These are phyloP conservation scores for Amylocarpus encephaloides DNA, from an alignment of 2,329 filamentous ascomycete genomes.

Conservation along the genomic window DNA sequence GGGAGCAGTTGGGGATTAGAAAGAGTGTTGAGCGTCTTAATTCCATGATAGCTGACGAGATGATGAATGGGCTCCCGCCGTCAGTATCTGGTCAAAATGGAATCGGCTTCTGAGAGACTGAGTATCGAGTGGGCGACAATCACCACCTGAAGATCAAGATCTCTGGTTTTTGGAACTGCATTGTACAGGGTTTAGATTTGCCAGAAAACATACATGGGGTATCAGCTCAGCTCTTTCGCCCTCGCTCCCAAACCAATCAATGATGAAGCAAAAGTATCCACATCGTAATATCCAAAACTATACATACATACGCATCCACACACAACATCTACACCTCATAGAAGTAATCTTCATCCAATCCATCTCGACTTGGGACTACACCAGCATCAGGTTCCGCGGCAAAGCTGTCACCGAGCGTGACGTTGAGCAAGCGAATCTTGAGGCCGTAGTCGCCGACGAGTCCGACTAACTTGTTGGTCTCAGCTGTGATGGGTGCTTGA, in stretches of 20 bases:
- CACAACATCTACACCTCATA: slow-evolving; percentile 46
- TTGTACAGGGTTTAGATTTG: not conserved
- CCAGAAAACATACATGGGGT: not conserved
- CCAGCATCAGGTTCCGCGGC: slow-evolving; percentile 58
- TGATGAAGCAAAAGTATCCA: not conserved
- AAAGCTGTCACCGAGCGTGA: slow-evolving; percentile 73
- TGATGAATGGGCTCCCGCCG: no score
- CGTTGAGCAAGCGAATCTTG: slow-evolving; percentile 87
- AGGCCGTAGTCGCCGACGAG: slow-evolving; percentile 85
- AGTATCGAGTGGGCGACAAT: no score
- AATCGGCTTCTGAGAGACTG: no score
- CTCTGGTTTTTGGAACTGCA: no score
- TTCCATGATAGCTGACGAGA: no score
- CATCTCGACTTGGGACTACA: slow-evolving; percentile 73
- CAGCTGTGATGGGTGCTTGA: slow-evolving; percentile 92
- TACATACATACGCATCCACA: not conserved
- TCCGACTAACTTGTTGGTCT: slow-evolving; percentile 84
- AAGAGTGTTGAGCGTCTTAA: no score
- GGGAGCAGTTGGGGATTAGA: no score
- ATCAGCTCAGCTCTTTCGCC: not conserved
- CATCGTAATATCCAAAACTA: not conserved
- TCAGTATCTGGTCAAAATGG: no score
- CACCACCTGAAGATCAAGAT: no score
- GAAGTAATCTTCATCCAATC: slow-evolving; percentile 87
- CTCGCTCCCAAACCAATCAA: not conserved